Conservation (phyloP, 192 early-diverging fungal species). For the Diversispora eburnea region DNA sequence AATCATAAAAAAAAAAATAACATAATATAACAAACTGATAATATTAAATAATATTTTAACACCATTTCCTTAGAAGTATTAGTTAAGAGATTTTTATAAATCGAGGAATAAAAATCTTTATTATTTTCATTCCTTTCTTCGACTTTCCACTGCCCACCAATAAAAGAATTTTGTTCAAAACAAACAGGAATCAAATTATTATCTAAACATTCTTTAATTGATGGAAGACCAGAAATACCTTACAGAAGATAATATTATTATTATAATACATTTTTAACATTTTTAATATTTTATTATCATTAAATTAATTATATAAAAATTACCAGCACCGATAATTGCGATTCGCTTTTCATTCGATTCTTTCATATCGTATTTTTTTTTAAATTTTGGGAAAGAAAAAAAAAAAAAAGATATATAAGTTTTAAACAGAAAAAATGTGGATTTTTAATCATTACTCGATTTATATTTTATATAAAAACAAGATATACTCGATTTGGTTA, state of each 20-base stretch:
- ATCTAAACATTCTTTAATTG: conserved; percentile 51
- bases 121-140: conserved; percentile 42
- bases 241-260: too few species aligned
- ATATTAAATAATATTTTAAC: too few species aligned
- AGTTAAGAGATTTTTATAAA: conserved; percentile 54
- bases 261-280: neutral
- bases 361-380: too few species aligned
- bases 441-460: too few species aligned
- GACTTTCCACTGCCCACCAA: conserved; percentile 58
- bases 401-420: too few species aligned
- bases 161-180: conserved; percentile 50
- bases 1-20: neutral
- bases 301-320: neutral
- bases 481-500: too few species aligned
- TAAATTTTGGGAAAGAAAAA: too few species aligned
- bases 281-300: neutral
- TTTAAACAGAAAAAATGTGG: too few species aligned
- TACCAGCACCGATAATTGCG: too few species aligned
- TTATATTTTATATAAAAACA: too few species aligned
- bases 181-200: conserved; percentile 47
- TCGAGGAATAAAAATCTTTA: conserved; percentile 45
- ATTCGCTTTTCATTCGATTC: too few species aligned
- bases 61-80: conserved; percentile 53
- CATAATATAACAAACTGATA: neutral
- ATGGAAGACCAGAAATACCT: conserved; percentile 51